Percentiles rank a stretch among this genome's conserved stretches.
Conservation (phyloP, 306 rosid species). For the Fragaria nilgerrensis region DNA sequence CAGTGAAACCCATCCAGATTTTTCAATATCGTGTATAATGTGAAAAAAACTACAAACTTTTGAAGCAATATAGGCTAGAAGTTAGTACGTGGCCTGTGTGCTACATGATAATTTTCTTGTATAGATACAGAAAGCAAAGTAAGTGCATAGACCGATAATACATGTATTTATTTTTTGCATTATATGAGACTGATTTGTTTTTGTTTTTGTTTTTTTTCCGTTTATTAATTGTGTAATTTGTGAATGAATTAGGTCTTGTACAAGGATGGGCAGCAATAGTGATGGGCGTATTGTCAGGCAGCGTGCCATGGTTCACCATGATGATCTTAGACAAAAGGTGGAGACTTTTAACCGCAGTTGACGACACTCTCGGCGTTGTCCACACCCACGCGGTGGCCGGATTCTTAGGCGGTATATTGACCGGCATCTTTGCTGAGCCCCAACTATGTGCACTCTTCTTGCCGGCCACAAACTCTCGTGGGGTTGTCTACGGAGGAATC, state of each 20-base stretch:
- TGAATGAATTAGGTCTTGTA: constrained; percentile 39
- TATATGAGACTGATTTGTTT: too few relatives aligned
- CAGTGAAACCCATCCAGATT: too few relatives aligned
- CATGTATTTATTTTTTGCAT: too few relatives aligned
- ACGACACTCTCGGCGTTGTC: constrained; percentile 60
- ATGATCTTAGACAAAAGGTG: constrained; percentile 52
- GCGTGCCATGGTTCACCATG: constrained; percentile 65
- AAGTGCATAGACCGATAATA: too few relatives aligned
- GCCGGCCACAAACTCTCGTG: constrained; percentile 31
- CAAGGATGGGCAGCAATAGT: constrained; percentile 71
- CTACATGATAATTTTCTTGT: too few relatives aligned
- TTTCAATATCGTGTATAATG: too few relatives aligned
- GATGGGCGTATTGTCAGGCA: constrained; percentile 58
- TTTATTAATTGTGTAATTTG: background rate
- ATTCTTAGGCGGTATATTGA: constrained; percentile 50
- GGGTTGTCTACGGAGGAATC: constrained; percentile 46
- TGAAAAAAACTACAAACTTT: too few relatives aligned
- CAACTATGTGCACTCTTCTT: constrained; percentile 39
- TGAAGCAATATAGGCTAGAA: too few relatives aligned
- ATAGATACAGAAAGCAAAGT: too few relatives aligned
- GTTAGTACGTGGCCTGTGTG: too few relatives aligned
- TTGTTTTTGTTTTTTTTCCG: too few relatives aligned
- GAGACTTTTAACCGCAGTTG: constrained; percentile 34
- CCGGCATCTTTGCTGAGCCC: constrained; percentile 55
- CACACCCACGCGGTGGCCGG: constrained; percentile 71